These are phyloP conservation scores for Aspergillus fumigatus DNA, from an alignment of 2,329 filamentous ascomycete genomes.

Conservation along the genomic window DNA sequence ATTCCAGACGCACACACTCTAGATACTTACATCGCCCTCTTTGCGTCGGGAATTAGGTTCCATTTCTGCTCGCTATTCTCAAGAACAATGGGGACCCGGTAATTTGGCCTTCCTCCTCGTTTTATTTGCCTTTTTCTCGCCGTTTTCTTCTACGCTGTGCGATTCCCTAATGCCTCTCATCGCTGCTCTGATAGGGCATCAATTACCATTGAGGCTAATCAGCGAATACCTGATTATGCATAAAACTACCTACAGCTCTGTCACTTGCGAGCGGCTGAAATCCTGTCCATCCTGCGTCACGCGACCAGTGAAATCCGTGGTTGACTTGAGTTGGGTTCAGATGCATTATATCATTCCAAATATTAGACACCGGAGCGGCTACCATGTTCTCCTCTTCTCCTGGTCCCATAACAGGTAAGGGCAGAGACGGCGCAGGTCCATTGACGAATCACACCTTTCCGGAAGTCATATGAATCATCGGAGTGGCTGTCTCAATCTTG, in stretches of 20 bases:
- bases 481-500: conserved; percentile 13
- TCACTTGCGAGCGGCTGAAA: not conserved
- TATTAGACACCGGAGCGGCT: not conserved
- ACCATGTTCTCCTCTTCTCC: not conserved
- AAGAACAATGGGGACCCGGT: not conserved
- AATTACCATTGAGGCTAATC: not conserved
- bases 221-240: conserved; percentile 1
- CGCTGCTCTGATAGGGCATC: conserved; percentile 1
- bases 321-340: not conserved
- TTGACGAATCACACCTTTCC: not conserved
- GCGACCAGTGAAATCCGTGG: not conserved
- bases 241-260: not conserved
- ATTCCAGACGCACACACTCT: not conserved
- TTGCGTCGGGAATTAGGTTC: not conserved
- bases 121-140: not conserved
- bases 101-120: not conserved
- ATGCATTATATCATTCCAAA: not conserved
- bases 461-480: not conserved
- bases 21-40: not conserved
- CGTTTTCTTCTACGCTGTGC: not conserved
- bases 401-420: not conserved
- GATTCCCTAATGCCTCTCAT: not conserved
- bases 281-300: not conserved
- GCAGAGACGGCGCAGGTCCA: not conserved
- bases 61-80: not conserved